Evolutionary conservation across 352 stramenopile genomes (phyloP).

Genomic region (Pseudoperonospora humuli): DNA sequence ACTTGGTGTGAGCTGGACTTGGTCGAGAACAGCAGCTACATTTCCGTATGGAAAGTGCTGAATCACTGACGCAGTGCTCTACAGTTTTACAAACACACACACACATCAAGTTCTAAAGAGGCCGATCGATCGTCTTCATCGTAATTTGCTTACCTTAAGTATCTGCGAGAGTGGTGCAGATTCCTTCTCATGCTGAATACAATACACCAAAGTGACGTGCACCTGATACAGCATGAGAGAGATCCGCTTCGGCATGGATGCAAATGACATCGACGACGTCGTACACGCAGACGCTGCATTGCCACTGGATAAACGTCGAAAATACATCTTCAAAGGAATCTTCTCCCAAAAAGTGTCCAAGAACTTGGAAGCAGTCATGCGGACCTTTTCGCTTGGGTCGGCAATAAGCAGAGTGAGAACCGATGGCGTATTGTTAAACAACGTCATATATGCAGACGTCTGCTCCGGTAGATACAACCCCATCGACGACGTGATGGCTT

Average conservation of each 20-base stretch:
- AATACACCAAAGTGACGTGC: conserved; percentile 74
- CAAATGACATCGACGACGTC: conserved; percentile 63
- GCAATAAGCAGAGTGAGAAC: conserved; percentile 71
- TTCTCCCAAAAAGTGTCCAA: conserved; percentile 79
- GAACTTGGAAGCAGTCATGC: conserved; percentile 66
- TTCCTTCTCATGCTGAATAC: conserved; percentile 74
- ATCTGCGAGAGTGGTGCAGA: conserved; percentile 46
- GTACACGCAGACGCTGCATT: conserved; percentile 8
- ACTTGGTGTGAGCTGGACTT: conserved; percentile 42
- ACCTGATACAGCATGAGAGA: conserved; percentile 82
- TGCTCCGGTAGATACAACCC: conserved; percentile 77
- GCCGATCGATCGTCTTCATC: background rate
- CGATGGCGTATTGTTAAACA: conserved; percentile 68
- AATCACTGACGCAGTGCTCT: conserved; percentile 63
- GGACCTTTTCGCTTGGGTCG: conserved; percentile 69
- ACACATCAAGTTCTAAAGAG: background rate
- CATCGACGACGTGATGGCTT: conserved; percentile 67
- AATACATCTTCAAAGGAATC: conserved; percentile 77
- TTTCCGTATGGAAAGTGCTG: conserved; percentile 74
- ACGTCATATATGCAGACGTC: conserved; percentile 72
- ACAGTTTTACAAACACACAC: conserved; percentile 2
- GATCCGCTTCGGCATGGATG: conserved; percentile 77
- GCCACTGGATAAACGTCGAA: conserved; percentile 42
- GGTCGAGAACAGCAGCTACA: conserved; percentile 39
- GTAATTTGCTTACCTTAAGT: conserved; percentile 45